Base-by-base conservation (phyloP, 192 early-diverging fungal species). In the Tieghemiomyces parasiticus region DNA sequence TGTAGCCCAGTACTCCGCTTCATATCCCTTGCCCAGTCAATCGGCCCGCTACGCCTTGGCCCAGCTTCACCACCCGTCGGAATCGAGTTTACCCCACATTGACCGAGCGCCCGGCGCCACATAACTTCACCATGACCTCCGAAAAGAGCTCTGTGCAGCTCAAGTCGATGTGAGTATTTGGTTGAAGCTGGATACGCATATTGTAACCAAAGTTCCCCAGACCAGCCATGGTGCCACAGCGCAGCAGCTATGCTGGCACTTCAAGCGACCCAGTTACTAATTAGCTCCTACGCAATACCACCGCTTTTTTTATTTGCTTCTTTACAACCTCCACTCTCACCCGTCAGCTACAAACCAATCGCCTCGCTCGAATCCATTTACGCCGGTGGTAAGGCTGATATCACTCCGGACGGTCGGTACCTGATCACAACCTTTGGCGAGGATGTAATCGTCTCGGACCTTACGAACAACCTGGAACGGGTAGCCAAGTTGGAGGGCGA, bases 291-390 rank as follows among this genome's bases (percentile, higher is more conserved):
- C 1, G 8, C 50, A 28, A 25, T 1, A 24, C 14, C 26, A 52
- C 2, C 26, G 30, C 26, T 30, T 52, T 24, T 52, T 42, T 6
- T 1, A 29, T 28, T 25, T 52, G 14, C 22, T 28, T 28, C 12
- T 52, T 25, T 28, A 20, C 30, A 52, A 52, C 24, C 24, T 28
- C 2, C 24, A 13, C 26, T 28, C 26, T 24, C 13, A n/a, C 26
- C n/a, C 25, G 6, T 28, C 50, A 90, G 88, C 69, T 88, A 84
- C 78, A 82, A 84, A 50, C 75, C 78, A 44, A 74, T 79, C 51
- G 77, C 77, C 69, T 84, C 84, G 16, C 89, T 93, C 65, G 88
- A 92, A 68, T 87, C 89, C 16, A 81, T 93, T 35, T 96, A 91
- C 65, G 91, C 90, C 20, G 93, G 93, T 60, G 93, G 93, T 25